Evolutionary conservation across 768 basidiomycete species (phyloP), one percentile per base, ranked within the genome.

Genomic region (Phylloporus scabripes): DNA sequence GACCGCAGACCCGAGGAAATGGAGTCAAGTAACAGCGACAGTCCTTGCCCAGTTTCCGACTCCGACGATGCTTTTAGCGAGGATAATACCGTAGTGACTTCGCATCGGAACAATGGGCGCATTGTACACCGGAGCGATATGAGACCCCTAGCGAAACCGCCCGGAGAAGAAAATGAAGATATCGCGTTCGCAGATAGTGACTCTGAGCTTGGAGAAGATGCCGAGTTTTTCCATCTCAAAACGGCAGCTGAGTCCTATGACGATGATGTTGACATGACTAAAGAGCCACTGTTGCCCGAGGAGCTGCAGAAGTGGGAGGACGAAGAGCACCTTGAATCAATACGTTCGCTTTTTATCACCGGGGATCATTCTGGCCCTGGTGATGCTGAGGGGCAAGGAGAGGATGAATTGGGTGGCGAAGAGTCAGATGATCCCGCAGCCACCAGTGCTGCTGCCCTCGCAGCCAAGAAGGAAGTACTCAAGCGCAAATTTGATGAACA

Each of bases 401-500:
- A 75, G 7, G 74, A 70, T 41, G 70, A 63, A 10, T 7, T 36
- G 18, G 75, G 67, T 2, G 70, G 65, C 32, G 70, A 61, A 29
- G 74, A 74, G 24, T 0, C 37, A 7, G 54, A 53, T 14, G 53
- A 53, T 1, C 33, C 53, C 4, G 70, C 76, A 50, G 62, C 71
- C 0, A 57, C 72, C 11, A 71, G 72, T 26, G 76, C 75, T 23
- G 72, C 73, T 26, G 74, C 78, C 1, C 81, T 97, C 31, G 81
- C 86, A 8, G 76, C 79, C 26, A 97, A 95, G 72, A 97, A 97
- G 71, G 91, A 89, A 58, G 81, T 77, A 2, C 78, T 97, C 51
- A 96, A 96, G 69, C 82, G 84, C 56, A 94, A 95, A 66, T 99
- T 99, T 63, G 91, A 99, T 68, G 90, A 92, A 59, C 87, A 95